Conservation (phyloP, 257 asterid genomes). For the Avicennia marina region DNA sequence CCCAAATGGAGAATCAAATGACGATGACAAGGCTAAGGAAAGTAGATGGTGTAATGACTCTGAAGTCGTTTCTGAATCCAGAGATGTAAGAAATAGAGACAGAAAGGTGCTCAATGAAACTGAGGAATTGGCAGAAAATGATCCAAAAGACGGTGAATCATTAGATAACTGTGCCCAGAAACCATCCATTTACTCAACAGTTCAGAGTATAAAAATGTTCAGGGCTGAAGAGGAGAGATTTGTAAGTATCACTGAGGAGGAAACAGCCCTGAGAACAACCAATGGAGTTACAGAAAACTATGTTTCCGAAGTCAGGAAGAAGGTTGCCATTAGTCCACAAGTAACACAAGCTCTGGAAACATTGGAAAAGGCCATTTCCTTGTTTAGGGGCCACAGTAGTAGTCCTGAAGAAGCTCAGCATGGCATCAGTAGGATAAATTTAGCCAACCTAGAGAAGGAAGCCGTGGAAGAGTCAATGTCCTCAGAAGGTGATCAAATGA, state of each 20-base stretch:
- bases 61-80: constrained; percentile 17
- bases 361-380: constrained; percentile 54
- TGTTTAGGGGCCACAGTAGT: constrained; percentile 35
- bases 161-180: constrained; percentile 15
- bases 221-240: constrained; percentile 16
- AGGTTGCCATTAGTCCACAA: constrained; percentile 30
- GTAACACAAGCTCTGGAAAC: constrained; percentile 55
- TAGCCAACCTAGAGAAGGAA: constrained; percentile 16
- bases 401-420: constrained; percentile 14
- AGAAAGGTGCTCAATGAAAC: constrained; percentile 32
- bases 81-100: constrained; percentile 14
- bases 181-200: constrained; percentile 1
- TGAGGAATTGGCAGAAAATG: constrained; percentile 47
- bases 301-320: constrained; percentile 13
- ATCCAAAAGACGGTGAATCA: constrained; percentile 18
- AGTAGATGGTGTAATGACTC: constrained; percentile 3
- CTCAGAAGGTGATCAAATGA: constrained; percentile 26
- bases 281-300: constrained; percentile 20
- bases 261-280: constrained; percentile 13
- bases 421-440: background rate
- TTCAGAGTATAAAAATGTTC: constrained; percentile 24
- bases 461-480: constrained; percentile 19
- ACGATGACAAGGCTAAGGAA: constrained; percentile 9
- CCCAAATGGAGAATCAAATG: constrained; percentile 13
- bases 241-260: constrained; percentile 30